Evolutionary conservation across 2,329 filamentous ascomycete species (phyloP), one percentile per base, ranked within the genome.

Genomic region (Ophiostoma perfectum): DNA sequence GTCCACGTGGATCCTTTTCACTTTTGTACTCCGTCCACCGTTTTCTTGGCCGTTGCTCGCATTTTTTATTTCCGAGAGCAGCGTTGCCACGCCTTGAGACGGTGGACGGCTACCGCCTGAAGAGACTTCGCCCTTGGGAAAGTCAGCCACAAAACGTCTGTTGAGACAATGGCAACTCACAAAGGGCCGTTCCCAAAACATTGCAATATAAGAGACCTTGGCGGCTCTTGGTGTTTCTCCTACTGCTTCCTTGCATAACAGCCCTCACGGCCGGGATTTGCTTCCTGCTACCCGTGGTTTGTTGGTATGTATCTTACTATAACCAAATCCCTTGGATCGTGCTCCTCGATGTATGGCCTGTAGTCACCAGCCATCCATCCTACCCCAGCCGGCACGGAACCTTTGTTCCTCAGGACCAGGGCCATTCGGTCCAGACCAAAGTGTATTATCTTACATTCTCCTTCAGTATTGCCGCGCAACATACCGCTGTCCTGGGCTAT

Each of bases 351-450:
- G 49, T 18, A 55, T 55, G n/a, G 14, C 42, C 14, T 14, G 45
- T 14, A 55, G 7, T 55, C n/a, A 14, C 49, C 49, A 4, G 18
- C 49, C 49, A 55, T 27, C 18, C 1, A 27, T 55, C 8, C 18
- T 16, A 47, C 49, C 12, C 49, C 49, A 18, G 49, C 49, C 49
- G 49, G 49, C 49, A 55, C 49, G 49, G 49, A 55, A 55, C 27
- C 49, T n/a, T 47, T 1, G n/a, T 27, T 36, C 49, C 8, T 55
- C 27, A 27, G 27, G 27, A 27, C 27, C 27, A 27, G 27, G 27
- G 27, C 27, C 27, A 27, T 27, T 27, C 27, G 49, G 18, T 55
- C 49, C 27, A 12, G n/a, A 55, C 2, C 18, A 52, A 8, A 18
- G 16, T 55, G 49, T 27, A 55, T 27, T 55, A 5, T 5, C 45